A percentile compares a stretch with the other conserved stretches of the same genome.
phyloP scores from a whole-genome alignment of 2,329 filamentous ascomycete genomes.

The Curvularia lunata region DNA sequence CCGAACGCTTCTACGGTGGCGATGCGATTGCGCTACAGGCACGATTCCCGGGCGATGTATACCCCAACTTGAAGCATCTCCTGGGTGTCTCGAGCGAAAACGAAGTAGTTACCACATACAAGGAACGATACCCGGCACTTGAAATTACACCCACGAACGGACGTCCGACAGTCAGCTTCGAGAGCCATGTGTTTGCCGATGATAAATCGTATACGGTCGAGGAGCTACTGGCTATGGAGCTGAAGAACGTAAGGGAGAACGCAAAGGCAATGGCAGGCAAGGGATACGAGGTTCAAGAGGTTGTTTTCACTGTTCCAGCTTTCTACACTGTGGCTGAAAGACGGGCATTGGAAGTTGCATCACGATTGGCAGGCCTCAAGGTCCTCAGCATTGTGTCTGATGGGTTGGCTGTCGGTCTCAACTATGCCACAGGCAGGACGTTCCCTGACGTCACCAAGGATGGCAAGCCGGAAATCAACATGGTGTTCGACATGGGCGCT shows the following conservation, averaged over 20 bases:
- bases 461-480: constrained; percentile 84
- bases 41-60: constrained; percentile 90
- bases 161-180: constrained; percentile 74
- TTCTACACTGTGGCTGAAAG: constrained; percentile 93
- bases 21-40: constrained; percentile 87
- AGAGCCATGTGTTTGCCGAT: constrained; percentile 73
- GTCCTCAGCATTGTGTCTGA: constrained; percentile 87
- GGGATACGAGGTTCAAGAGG: constrained; percentile 74
- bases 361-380: constrained; percentile 85
- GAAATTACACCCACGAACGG: constrained; percentile 67
- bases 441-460: constrained; percentile 86
- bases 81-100: constrained; percentile 72
- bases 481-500: constrained; percentile 98
- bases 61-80: constrained; percentile 89
- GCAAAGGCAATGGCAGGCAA: constrained; percentile 83
- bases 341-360: constrained; percentile 81
- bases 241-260: constrained; percentile 89
- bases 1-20: constrained; percentile 89
- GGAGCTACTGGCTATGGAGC: constrained; percentile 93
- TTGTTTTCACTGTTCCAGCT: constrained; percentile 85
- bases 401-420: constrained; percentile 87
- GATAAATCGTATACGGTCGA: constrained; percentile 75
- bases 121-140: constrained; percentile 77
- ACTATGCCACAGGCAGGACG: constrained; percentile 90
- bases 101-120: constrained; percentile 72